A percentile compares a stretch with the other conserved stretches of the same genome.
Conservation (phyloP, 768 basidiomycete genomes). For the Mycena epipterygia region DNA sequence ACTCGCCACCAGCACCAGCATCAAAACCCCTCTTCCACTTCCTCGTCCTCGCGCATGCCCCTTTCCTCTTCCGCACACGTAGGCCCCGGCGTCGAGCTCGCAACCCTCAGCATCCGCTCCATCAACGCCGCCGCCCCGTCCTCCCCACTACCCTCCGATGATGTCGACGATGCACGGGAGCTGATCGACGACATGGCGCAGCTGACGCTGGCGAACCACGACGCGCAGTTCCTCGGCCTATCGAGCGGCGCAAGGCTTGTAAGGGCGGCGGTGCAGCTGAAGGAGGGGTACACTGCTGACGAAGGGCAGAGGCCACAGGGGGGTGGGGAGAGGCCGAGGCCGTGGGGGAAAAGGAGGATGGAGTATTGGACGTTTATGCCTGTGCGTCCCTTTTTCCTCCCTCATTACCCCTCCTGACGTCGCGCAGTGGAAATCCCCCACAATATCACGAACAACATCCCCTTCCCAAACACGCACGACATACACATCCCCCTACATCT, state of each 20-base stretch:
- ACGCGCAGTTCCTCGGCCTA: constrained; percentile 64
- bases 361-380: constrained; percentile 41
- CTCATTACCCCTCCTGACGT: too few relatives aligned
- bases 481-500: constrained; percentile 51
- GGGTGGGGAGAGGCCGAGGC: too few relatives aligned
- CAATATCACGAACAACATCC: too few relatives aligned
- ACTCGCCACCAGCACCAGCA: too few relatives aligned
- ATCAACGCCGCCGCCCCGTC: not conserved
- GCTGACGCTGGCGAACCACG: not conserved
- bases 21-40: too few relatives aligned
- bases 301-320: too few relatives aligned
- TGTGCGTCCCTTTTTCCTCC: constrained; percentile 35
- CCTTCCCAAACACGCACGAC: too few relatives aligned
- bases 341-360: constrained; percentile 19
- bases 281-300: constrained; percentile 57
- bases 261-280: constrained; percentile 68
- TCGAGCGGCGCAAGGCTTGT: constrained; percentile 70
- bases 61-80: too few relatives aligned
- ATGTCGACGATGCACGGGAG: too few relatives aligned
- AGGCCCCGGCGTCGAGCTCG: constrained; percentile 10
- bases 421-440: too few relatives aligned
- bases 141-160: too few relatives aligned
- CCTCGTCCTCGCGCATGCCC: too few relatives aligned
- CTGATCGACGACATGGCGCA: not conserved
- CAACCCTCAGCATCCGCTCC: constrained; percentile 5